Base-by-base conservation (phyloP, 1,284 basidiomycete species). In the Puccinia hordei region DNA sequence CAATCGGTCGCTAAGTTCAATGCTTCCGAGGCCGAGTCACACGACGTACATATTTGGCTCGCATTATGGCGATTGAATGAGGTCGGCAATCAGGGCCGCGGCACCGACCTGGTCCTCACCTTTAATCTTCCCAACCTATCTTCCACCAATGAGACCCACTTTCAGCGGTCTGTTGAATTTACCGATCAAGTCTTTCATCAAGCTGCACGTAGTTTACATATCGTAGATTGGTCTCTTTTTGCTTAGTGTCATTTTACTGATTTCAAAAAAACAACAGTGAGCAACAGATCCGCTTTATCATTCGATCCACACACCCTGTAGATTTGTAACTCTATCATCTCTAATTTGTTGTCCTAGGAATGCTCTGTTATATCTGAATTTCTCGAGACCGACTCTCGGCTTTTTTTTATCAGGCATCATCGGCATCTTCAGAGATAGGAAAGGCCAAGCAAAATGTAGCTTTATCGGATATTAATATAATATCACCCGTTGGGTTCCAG, bases 1-100 rank as follows among this genome's bases (percentile, higher is more conserved):
- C 94, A 97, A 85, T 82, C 83, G 13, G 89, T 95, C 63, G 88
- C 87, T 72, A 96, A 96, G 86, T 95, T 92, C 88, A 92, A 93
- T 85, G 86, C 87, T 80, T 81, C 87, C 15, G 82, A 82, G 8
- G 73, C 80, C 2, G 82, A 84, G 80, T 87, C 87, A 51, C 94
- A 92, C 86, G 87, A 90, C 72, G 91, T 97, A 61, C 89, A 89
- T 77, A 90, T 96, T 81, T 88, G 90, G 24, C 87, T 96, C 84
- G 93, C 91, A 12, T 87, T 98, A 12, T 95, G 91, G 86, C 90
- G 94, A 35, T 87, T 94, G n/a, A 85, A 88, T 10, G 65, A 53
- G 19, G 38, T 78, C 73, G 83, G 85, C 86, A 73, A 93, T 91
- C 85, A 87, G 87, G 66, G 46, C n/a, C 22, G 17, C 49, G 81